Base-by-base conservation (phyloP, 225 moss, liverwort and hornwort species). In the Climacium dendroides region DNA sequence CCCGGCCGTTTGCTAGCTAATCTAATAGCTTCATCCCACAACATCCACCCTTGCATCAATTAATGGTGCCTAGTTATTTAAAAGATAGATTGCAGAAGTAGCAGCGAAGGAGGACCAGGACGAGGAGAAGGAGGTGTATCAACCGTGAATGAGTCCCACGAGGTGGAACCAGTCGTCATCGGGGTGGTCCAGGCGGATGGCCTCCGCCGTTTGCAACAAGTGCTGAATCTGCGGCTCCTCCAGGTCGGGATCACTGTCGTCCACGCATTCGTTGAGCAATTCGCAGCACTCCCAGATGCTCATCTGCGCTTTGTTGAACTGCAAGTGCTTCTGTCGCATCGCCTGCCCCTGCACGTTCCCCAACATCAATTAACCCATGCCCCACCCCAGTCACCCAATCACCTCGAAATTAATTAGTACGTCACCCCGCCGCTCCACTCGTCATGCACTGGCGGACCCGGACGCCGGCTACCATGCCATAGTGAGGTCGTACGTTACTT, bases 181-280 rank as follows among this genome's bases (percentile, higher is more conserved):
- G 23, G 95, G 94, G 71, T 93, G 89, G 73, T 91, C 92, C 53
- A 89, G 80, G 89, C 95, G 94, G 86, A 95, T 95, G 13, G 93
- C 94, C 83, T 95, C 94, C 11, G 94, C 93, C 10, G 95, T 95
- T 83, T 94, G 94, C 77, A 94, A 59, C 69, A 95, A 86, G 86
- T 95, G 95, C 83, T 94, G 92, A 52, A 95, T 95, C 88, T 95
- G 93, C 80, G 94, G 94, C 80, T 93, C 94, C 77, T 95, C 95
- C 32, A 95, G 92, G 67, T 95, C 94, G 28, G 94, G 95, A 88
- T 95, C 94, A 78, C 94, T 95, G 61, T 93, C 95, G 75, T 95
- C 95, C 54, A 95, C 95, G 85, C 94, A 92, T 69, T 94, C 90
- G 87, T 94, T 95, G 58, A 95, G 94, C 53, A 95, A 89, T 74